These are phyloP conservation scores for Leersia perrieri DNA, from an alignment of 176 grass and related monocot genomes.

Conservation along the genomic window DNA sequence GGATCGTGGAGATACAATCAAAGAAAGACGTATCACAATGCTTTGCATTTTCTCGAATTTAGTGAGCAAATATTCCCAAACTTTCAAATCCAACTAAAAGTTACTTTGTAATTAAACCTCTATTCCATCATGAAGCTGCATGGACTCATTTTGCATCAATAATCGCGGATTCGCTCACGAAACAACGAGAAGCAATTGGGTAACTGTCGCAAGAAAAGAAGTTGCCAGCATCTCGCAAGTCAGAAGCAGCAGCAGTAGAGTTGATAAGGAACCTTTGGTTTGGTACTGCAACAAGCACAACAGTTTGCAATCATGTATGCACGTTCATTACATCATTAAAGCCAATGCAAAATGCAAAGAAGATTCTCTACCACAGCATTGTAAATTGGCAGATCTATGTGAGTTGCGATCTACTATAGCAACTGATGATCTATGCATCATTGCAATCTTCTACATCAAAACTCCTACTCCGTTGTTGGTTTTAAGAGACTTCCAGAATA, in stretches of 20 bases:
- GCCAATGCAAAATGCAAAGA: not conserved
- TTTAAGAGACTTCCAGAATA: not conserved
- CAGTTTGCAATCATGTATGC: not conserved
- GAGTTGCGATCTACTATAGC: not conserved
- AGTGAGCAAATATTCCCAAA: not conserved
- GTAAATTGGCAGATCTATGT: not conserved
- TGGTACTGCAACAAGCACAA: not conserved
- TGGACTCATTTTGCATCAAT: not conserved
- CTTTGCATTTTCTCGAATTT: not conserved
- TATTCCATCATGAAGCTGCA: not conserved
- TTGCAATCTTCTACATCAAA: not conserved
- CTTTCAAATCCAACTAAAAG: not conserved
- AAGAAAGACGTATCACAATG: no score
- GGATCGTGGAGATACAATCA: no score
- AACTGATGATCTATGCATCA: not conserved
- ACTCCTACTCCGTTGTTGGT: not conserved
- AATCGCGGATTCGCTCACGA: not conserved
- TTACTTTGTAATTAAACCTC: not conserved
- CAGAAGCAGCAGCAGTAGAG: not conserved
- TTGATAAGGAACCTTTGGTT: not conserved
- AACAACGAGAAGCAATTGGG: not conserved
- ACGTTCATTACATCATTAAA: not conserved
- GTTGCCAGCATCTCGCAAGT: not conserved
- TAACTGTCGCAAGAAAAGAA: not conserved
- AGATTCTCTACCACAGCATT: not conserved